Conservation (phyloP, 202 grass and related monocot genomes). For the Digitaria exilis region DNA sequence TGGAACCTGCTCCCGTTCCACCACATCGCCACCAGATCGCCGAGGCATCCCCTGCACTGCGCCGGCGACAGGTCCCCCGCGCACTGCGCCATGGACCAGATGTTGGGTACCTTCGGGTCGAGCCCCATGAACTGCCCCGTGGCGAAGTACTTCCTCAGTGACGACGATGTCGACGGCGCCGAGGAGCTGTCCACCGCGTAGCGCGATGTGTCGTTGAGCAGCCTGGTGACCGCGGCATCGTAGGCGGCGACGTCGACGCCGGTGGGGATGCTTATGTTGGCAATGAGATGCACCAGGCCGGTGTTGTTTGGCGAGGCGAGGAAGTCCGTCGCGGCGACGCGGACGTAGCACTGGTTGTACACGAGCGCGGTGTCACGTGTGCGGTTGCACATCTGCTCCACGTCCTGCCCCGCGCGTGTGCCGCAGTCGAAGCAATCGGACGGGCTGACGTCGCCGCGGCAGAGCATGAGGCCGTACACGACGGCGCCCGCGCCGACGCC, state of each 20-base stretch:
- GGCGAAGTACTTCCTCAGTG: slow-evolving; percentile 31
- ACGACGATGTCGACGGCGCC: neutral
- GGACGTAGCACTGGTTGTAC: slow-evolving; percentile 53
- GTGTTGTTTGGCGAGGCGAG: slow-evolving; percentile 25
- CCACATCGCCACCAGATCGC: neutral
- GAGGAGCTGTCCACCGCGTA: too few species aligned
- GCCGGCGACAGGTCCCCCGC: neutral
- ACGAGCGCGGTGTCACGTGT: slow-evolving; percentile 3
- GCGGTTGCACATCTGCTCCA: neutral
- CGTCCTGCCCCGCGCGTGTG: neutral
- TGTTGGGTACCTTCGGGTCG: neutral
- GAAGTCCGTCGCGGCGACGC: slow-evolving; percentile 18
- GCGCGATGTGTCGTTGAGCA: slow-evolving; percentile 44
- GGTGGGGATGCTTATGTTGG: neutral
- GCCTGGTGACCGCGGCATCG: slow-evolving; percentile 9
- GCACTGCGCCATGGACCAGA: slow-evolving; percentile 51
- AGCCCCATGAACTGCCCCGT: slow-evolving; percentile 25
- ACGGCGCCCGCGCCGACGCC: neutral
- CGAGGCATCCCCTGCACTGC: slow-evolving; percentile 2
- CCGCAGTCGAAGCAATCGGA: slow-evolving; percentile 41
- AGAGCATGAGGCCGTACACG: slow-evolving; percentile 32
- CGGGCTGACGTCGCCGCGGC: slow-evolving; percentile 17
- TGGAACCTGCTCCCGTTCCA: too few species aligned
- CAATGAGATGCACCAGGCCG: fast-evolving
- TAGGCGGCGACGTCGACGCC: slow-evolving; percentile 5